These are phyloP conservation scores for Xylariaceae sp. DNA, from an alignment of 2,329 filamentous ascomycete genomes.

Conservation along the genomic window DNA sequence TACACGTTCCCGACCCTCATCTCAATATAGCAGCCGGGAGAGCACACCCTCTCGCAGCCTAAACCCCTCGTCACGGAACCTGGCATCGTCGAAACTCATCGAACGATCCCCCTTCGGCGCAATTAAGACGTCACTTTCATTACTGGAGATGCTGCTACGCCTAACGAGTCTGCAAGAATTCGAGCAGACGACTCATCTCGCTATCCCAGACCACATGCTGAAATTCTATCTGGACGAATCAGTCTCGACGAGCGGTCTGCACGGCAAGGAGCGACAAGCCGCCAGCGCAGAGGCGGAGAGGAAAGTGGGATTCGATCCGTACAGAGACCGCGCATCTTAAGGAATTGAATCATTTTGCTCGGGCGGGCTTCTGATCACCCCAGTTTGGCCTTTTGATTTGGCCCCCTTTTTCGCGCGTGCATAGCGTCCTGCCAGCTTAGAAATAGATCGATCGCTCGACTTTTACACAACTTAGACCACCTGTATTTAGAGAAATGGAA, in stretches of 20 bases:
- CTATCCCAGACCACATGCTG: slow-evolving; percentile 82
- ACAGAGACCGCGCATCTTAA: slow-evolving; percentile 37
- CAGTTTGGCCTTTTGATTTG: background rate
- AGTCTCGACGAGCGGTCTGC: slow-evolving; percentile 47
- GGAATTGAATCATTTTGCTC: background rate
- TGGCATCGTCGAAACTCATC: slow-evolving; percentile 29
- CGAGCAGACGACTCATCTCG: slow-evolving; percentile 82
- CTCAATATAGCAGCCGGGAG: background rate
- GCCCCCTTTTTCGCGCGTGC: background rate
- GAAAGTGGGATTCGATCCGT: slow-evolving; percentile 53
- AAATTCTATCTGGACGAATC: slow-evolving; percentile 73
- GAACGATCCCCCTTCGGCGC: slow-evolving; percentile 45
- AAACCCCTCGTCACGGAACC: background rate
- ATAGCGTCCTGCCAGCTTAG: background rate
- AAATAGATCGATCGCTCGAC: background rate
- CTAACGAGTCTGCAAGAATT: slow-evolving; percentile 86
- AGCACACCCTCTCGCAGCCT: background rate
- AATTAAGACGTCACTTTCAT: slow-evolving; percentile 58
- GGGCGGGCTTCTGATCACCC: too few species aligned
- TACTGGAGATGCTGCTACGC: slow-evolving; percentile 83
- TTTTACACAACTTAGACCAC: background rate
- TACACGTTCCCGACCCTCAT: background rate
- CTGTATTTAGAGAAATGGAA: background rate
- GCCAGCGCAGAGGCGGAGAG: slow-evolving; percentile 43
- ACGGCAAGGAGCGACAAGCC: slow-evolving; percentile 41